Evolutionary conservation across 345 rosid species (phyloP), one percentile per base, ranked within the genome.

Genomic region (Corymbia maculata): DNA sequence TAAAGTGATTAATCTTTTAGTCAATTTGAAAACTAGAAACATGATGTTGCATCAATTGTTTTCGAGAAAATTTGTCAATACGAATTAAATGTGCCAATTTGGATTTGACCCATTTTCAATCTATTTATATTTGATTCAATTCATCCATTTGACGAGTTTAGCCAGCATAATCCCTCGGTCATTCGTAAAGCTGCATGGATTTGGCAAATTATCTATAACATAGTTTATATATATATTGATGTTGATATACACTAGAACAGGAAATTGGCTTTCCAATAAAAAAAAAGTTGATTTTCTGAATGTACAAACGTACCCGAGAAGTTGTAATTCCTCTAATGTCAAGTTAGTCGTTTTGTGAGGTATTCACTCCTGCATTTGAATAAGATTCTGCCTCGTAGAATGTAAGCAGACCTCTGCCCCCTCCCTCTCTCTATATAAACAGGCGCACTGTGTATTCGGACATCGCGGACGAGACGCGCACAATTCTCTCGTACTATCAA

Each of bases 21-120:
- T 17, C 0, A 0, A 6, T 68, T 66, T 66, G 45, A 1, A 19
- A 68, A 68, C 32, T 30, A 36, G 6, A 70, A 16, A 32, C 12
- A 16, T 16, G 6, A 2, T 4, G 2, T 30, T 32, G 80, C 11
- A 16, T 70, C 2, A 32, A 24, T 6, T 7, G 0, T 32, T 32
- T 68, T 17, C 0, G 2, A 8, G 4, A 36, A 36, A 70, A 16
- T 2, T 42, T 3, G 4, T 36, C 12, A 30, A 36, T 9, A 36
- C 2, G 4, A 70, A 70, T 36, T 9, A 36, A 17, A 36, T 2
- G 17, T 68, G 9, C 11, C 21, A 68, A 68, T 68, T 68, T 70
- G 2, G 80, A 32, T 17, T 0, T 0, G 13, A 70, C 13, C 3
- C 7, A 32, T 70, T 32, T 70, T 0, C 4, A 2, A 70, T 17